phyloP scores from a whole-genome alignment of 2,329 filamentous ascomycete species.

The Beauveria rudraprayagi region DNA sequence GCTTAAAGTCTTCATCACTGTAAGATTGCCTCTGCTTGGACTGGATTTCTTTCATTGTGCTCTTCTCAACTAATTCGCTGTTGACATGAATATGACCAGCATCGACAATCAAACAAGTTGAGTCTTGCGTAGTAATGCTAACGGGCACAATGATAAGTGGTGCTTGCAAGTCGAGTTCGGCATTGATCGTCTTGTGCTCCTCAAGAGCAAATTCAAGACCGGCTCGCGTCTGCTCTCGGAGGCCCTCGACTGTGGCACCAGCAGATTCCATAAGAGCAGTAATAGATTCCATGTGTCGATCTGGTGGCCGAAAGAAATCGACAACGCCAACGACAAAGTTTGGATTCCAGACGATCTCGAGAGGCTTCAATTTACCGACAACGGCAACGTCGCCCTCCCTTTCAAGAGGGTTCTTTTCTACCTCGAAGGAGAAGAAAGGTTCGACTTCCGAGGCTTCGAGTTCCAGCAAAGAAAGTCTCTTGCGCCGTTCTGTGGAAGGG shows the following conservation, averaged over 20 bases:
- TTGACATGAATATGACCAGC: conserved; percentile 92
- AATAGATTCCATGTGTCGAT: conserved; percentile 98
- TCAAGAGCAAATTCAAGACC: conserved; percentile 93
- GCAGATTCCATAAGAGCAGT: conserved; percentile 91
- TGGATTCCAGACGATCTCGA: conserved; percentile 97
- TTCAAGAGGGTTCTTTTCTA: conserved; percentile 93
- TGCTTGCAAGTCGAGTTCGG: conserved; percentile 88
- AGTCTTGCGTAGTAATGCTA: conserved; percentile 72
- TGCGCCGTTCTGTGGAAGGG: conserved; percentile 40
- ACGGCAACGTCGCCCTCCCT: conserved; percentile 85
- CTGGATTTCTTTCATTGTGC: conserved; percentile 83
- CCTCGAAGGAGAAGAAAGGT: conserved; percentile 83
- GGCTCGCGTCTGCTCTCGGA: conserved; percentile 90
- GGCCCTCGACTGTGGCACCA: conserved; percentile 87
- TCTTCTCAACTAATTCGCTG: conserved; percentile 86
- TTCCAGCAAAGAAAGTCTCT: conserved; percentile 45
- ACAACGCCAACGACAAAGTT: conserved; percentile 84
- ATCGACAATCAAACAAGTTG: conserved; percentile 87
- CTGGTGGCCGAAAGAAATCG: conserved; percentile 93
- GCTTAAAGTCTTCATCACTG: conserved; percentile 79
- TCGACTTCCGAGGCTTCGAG: conserved; percentile 49
- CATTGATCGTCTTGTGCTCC: conserved; percentile 97
- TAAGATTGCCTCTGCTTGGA: conserved; percentile 83
- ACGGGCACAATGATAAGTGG: conserved; percentile 95
- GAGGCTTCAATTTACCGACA: conserved; percentile 83